Evolutionary conservation across 768 basidiomycete genomes (phyloP).

Genomic region (Tubosaeta sp.): DNA sequence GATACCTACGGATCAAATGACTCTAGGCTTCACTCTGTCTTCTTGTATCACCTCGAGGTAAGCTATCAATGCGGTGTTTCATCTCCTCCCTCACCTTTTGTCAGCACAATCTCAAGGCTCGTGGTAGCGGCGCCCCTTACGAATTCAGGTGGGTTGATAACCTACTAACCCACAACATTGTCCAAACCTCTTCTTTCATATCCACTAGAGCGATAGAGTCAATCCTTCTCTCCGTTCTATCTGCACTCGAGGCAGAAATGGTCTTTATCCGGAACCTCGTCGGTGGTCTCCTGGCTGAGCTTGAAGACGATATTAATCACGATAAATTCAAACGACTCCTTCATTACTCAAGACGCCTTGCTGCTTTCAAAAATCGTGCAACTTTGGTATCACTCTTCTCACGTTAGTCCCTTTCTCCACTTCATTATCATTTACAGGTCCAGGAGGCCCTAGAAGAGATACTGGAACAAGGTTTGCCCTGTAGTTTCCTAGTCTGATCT

Average conservation of each 20-base stretch:
- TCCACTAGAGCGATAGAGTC: slow-evolving; percentile 83
- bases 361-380: slow-evolving; percentile 88
- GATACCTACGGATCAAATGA: slow-evolving; percentile 88
- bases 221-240: slow-evolving; percentile 84
- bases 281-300: slow-evolving; percentile 82
- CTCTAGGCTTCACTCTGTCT: slow-evolving; percentile 80
- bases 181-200: slow-evolving; percentile 11
- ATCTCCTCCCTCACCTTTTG: slow-evolving; percentile 10
- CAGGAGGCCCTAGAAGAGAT: slow-evolving; percentile 90
- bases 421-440: slow-evolving; percentile 46
- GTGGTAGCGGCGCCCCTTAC: slow-evolving; percentile 68
- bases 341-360: slow-evolving; percentile 86
- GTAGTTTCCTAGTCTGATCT: not conserved
- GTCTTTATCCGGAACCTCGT: slow-evolving; percentile 89
- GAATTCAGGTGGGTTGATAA: slow-evolving; percentile 67
- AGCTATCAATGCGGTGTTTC: slow-evolving; percentile 15
- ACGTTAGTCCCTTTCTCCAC: not conserved
- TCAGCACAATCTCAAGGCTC: slow-evolving; percentile 81
- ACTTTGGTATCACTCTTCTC: slow-evolving; percentile 51
- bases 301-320: slow-evolving; percentile 93
- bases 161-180: slow-evolving; percentile 13
- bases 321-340: slow-evolving; percentile 90
- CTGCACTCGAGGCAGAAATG: slow-evolving; percentile 95
- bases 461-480: slow-evolving; percentile 71
- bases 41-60: slow-evolving; percentile 85